Evolutionary conservation across 2,329 filamentous ascomycete genomes (phyloP), one percentile per base, ranked within the genome.

Genomic region (Trichophyton mentagrophytes): DNA sequence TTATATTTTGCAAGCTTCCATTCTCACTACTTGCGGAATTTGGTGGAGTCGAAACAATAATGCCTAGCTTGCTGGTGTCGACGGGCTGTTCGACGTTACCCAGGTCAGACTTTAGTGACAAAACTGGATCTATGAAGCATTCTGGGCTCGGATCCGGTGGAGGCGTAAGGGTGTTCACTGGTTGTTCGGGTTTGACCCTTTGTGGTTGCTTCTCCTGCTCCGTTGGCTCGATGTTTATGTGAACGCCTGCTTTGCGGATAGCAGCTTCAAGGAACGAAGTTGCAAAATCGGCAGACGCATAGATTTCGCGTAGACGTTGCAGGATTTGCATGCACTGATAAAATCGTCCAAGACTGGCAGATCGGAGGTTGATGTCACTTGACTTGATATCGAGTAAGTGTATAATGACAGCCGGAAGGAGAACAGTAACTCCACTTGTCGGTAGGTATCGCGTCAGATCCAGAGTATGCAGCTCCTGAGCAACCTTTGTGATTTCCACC

Each of bases 261-360:
- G 90, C 90, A 1, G 90, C 90, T 70, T 95, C 89, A n/a, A 96
- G 80, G 77, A 96, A 96, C 1, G 89, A 89, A 0, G 89, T 92
- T n/a, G 90, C 90, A 68, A 93, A 96, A 72, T 96, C 91, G n/a
- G 92, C 92, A 0, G 91, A 90, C 0, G 90, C 86, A 69, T 97
- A 96, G 33, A 90, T 89, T 69, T 96, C 90, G 42, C 90, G 85
- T 17, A 97, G 80, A 64, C 86, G 87, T 71, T 90, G 86, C 79
- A 96, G 88, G 62, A 96, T 90, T 55, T 86, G 83, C 89, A 96
- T 96, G 75, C 92, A 96, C 71, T 90, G 87, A 67, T 87, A 87
- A 77, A 96, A 96, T 20, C 90, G 89, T 61, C 86, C 83, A 25
- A 90, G 81, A 55, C 89, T 90, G 47, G 83, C 80, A 62, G 88